Conservation (phyloP, 2,329 filamentous ascomycete genomes). For the Claviceps spartinae region DNA sequence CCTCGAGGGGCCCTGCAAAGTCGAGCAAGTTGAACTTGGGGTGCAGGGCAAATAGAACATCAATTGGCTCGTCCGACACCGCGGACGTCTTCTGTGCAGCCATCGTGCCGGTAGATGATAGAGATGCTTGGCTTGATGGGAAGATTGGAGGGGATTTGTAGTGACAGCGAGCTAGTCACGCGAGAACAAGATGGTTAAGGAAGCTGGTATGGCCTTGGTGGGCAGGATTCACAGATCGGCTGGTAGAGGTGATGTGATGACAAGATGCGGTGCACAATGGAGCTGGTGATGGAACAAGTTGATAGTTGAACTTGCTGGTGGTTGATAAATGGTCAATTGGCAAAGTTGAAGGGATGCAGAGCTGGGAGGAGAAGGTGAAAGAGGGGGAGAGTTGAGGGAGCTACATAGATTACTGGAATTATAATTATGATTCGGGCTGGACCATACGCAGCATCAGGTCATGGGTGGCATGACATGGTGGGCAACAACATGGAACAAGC, state of each 20-base stretch:
- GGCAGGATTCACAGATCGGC: neutral
- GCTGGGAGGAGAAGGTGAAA: conserved; percentile 8
- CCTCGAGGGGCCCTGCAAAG: conserved; percentile 42
- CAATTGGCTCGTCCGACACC: conserved; percentile 41
- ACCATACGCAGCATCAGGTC: neutral
- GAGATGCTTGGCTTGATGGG: conserved; percentile 5
- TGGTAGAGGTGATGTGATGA: neutral
- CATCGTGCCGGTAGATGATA: conserved; percentile 30
- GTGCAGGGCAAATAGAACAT: conserved; percentile 47
- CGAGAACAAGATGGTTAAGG: neutral
- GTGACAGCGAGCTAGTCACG: neutral
- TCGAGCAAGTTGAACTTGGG: conserved; percentile 46
- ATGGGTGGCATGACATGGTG: neutral
- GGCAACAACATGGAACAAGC: neutral
- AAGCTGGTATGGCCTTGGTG: neutral
- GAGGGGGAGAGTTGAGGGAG: conserved; percentile 7
- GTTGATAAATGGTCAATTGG: neutral
- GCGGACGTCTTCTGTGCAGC: conserved; percentile 43
- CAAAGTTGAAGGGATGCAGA: conserved; percentile 6
- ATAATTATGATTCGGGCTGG: neutral
- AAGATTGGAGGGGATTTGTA: conserved; percentile 1
- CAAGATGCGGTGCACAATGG: neutral
- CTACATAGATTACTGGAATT: conserved; percentile 4
- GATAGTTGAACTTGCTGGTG: neutral
- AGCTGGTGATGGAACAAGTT: neutral